Base-by-base conservation (phyloP, 2,329 filamentous ascomycete species). In the Fusarium tupiense region DNA sequence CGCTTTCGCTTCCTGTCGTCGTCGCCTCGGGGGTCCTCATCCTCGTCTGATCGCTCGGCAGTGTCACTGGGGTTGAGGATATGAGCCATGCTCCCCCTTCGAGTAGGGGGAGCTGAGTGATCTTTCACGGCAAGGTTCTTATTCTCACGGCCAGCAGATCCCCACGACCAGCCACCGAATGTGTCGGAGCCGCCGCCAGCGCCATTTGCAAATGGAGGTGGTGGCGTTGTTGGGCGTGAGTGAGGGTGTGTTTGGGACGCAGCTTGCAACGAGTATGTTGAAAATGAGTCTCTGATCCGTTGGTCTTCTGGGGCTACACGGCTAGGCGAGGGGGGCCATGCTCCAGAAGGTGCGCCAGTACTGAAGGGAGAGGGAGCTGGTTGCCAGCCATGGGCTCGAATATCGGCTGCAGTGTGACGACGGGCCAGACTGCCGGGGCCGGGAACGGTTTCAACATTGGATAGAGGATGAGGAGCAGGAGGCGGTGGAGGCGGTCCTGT, bases 331-430 rank as follows among this genome's bases (percentile, higher is more conserved):
- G 88, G 83, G 1, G 89, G 88, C 86, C 88, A 90, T 20, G 85
- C 85, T 7, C 83, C 82, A 2, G 87, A 85, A 14, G 86, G 82
- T 5, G 85, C 83, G 17, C 91, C 91, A 8, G 92, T 13, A 89
- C 87, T 79, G 91, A 79, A 93, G 17, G 92, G 93, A 10, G 92
- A 93, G 33, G 89, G 87, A 47, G 72, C 75, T 13, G 87, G 87
- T 71, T 91, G 92, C 91, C 93, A 96, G 43, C 93, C 94, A 80
- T 95, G 93, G 77, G 95, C 92, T 61, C 96, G 92, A 76, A 99
- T 98, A 81, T 99, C 96, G 67, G 96, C 96, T 44, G 95, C 96
- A 4, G 96, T 99, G 83, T 99, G 96, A 70, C 96, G 91, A 72
- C 96, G 91, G 50, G 91, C 90, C 53, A 98, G 87, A 77, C 91